Base-by-base conservation (phyloP, 495 filamentous ascomycete species). In the Platismatia glauca region DNA sequence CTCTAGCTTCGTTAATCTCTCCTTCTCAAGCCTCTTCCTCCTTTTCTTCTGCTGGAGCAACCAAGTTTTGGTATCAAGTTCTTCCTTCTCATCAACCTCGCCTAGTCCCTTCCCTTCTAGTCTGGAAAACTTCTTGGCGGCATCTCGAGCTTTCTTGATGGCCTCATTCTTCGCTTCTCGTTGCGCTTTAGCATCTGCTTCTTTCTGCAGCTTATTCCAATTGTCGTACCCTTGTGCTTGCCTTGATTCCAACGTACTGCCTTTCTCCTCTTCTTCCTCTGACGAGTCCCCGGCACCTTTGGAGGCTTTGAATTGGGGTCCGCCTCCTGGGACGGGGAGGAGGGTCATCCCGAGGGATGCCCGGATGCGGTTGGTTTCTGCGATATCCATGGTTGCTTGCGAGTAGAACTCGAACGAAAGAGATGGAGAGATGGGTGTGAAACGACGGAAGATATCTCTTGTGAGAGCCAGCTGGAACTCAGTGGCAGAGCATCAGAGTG, bases 321-420 rank as follows among this genome's bases (percentile, higher is more conserved):
- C 84, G 72, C 72, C 57, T 58, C 89, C 87, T 27, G 89, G 88
- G 12, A 95, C 89, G 55, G 91, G 91, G 66, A 98, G 79, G 38
- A 91, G 93, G 69, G 91, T 90, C 77, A 96, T 86, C 63, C 94
- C 94, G 67, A 97, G 81, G 43, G 90, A 89, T 64, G 85, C 81
- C 50, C 94, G 92, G 67, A 96, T 86, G 70, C 91, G 89, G 80
- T 98, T 98, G 55, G 90, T 89, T 79, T 96, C 90, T 72, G 95
- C 91, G 71, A 98, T 92, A 46, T 64, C 60, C 60, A 63, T 48
- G 56, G 56, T 15, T 37, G 46, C 13, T 35, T 24, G 18, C 52
- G 55, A 33, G 29, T 24, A 43, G 24, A 7, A 15, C 6, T 2
- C 1, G 24, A 18, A 39, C 12, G 33, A 18, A 22, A 37, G 8